phyloP scores from a whole-genome alignment of 2,329 filamentous ascomycete species.

The Phyllosticta paracitricarpa region DNA sequence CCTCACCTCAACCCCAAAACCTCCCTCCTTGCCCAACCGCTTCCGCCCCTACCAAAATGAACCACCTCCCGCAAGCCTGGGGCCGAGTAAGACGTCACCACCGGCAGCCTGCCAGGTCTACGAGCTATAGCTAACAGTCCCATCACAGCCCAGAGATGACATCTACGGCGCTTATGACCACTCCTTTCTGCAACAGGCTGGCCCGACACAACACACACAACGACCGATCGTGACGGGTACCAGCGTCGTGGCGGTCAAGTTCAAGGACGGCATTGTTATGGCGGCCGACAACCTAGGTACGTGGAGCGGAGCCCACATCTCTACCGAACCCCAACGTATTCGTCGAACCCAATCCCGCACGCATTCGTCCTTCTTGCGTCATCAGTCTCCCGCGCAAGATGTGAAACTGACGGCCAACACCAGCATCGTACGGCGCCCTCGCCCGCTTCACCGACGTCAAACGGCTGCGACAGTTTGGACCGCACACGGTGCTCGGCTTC shows the following conservation, averaged over 20 bases:
- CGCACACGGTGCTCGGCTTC: slow-evolving; percentile 78
- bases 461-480: slow-evolving; percentile 82
- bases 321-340: not conserved
- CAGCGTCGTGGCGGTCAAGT: slow-evolving; percentile 90
- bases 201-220: slow-evolving; percentile 79
- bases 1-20: slow-evolving; percentile 13
- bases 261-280: slow-evolving; percentile 91
- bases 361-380: not conserved
- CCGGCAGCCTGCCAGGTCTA: not conserved
- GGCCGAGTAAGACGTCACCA: slow-evolving; percentile 44
- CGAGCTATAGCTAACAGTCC: slow-evolving; percentile 2
- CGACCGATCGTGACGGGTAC: slow-evolving; percentile 91
- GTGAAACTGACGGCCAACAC: not conserved
- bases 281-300: slow-evolving; percentile 92
- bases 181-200: slow-evolving; percentile 65
- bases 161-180: slow-evolving; percentile 89
- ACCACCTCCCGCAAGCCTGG: slow-evolving; percentile 57
- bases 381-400: not conserved
- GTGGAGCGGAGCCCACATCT: slow-evolving; percentile 16
- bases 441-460: slow-evolving; percentile 96
- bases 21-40: slow-evolving; percentile 11
- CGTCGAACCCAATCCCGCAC: not conserved
- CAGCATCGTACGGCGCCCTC: slow-evolving; percentile 91
- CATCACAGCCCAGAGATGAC: slow-evolving; percentile 79
- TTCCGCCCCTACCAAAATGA: slow-evolving; percentile 38